Evolutionary conservation across 352 stramenopile species (phyloP), one percentile per base, ranked within the genome.

Genomic region (Blastocystis sp.): DNA sequence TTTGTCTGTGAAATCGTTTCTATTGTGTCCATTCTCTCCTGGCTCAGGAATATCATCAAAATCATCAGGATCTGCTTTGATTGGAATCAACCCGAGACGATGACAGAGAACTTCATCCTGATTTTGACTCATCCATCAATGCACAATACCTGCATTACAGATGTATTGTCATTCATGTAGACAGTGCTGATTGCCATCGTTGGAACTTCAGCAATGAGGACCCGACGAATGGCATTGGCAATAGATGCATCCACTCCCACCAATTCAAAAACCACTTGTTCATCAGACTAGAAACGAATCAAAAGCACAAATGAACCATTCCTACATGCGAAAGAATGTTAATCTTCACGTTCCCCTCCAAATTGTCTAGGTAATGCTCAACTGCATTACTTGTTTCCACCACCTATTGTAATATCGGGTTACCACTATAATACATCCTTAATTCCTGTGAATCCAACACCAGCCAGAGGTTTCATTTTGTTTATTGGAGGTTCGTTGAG

Each of bases 91-190:
- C 9, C 89, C 89, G 1, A 91, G 48, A 30, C 90, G 69, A 44
- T 92, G 90, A 30, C 81, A 82, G 6, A 92, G 84, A 22, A 92
- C 90, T 75, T 92, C 90, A 57, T 92, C 90, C 59, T 77, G 54
- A 9, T 54, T 17, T 0, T 51, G 17, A 56, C 11, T 57, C 3
- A n/a, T 7, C 19, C 17, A 40, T 30, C 17, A 56, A 1, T n/a
- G 3, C 17, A 30, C 17, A 19, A 56, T 77, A 77, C 64, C 64
- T 92, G 90, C 19, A 92, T 91, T 17, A 92, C 90, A 5, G 58
- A 90, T 9, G 78, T 92, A 60, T 92, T 92, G 51, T 92, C 30
- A 35, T 90, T 70, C 24, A 92, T 68, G 35, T 84, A 91, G 9
- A 92, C 81, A 13, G 56, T 64, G 48, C 92, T 90, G 11, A 91